phyloP scores from a whole-genome alignment of 257 asterid species.

The Jaltomata sinuosa region DNA sequence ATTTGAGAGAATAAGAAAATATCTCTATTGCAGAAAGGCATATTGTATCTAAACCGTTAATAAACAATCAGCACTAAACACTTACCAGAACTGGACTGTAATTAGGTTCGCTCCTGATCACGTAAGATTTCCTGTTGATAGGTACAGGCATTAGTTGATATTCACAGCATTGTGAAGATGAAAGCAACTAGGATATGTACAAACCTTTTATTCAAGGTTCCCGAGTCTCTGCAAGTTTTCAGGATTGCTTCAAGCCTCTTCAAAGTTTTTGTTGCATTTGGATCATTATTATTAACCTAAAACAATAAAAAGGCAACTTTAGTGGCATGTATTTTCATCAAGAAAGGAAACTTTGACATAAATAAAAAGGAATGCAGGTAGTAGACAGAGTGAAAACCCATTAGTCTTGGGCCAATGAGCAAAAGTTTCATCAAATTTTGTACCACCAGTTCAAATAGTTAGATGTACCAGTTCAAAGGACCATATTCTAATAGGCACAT shows the following conservation, averaged over 20 bases:
- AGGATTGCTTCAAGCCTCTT: conserved; percentile 51
- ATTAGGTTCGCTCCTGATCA: conserved; percentile 40
- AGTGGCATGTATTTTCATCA: background rate
- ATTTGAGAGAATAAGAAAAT: conserved; percentile 10
- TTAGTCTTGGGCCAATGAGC: background rate
- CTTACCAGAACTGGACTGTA: conserved; percentile 53
- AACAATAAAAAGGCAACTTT: background rate
- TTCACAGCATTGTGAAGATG: background rate
- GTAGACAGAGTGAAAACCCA: background rate
- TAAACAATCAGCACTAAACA: background rate
- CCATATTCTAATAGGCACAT: background rate
- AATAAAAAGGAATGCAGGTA: background rate
- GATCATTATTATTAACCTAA: conserved; percentile 72
- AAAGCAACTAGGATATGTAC: background rate
- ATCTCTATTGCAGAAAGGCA: background rate
- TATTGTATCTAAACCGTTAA: background rate
- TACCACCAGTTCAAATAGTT: background rate
- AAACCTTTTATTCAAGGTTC: conserved; percentile 36
- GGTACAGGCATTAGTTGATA: conserved; percentile 1
- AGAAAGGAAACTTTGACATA: background rate
- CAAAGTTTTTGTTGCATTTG: conserved; percentile 68
- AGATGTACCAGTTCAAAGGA: background rate
- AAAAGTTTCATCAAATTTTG: background rate
- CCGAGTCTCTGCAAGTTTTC: conserved; percentile 84
- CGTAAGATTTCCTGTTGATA: conserved; percentile 62